Evolutionary conservation across 2,329 filamentous ascomycete genomes (phyloP).

Genomic region (Colletotrichum tofieldiae): DNA sequence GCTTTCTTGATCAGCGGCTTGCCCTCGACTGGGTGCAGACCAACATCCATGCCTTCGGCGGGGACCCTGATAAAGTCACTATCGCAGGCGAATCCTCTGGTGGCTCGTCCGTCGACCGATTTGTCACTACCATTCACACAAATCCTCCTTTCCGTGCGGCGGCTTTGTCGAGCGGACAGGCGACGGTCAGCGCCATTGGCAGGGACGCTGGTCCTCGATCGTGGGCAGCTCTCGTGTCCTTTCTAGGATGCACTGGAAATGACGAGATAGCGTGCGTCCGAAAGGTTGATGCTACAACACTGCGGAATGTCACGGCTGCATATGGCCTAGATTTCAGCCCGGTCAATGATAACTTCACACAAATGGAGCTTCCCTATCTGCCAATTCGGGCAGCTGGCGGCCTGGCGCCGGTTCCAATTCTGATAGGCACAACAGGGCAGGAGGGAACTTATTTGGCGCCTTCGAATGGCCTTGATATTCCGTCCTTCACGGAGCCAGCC

Average conservation of each 20-base stretch:
- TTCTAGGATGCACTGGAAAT: conserved; percentile 1
- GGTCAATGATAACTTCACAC: conserved; percentile 25
- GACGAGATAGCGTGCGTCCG: conserved; percentile 23
- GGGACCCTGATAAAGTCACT: conserved; percentile 73
- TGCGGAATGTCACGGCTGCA: not conserved
- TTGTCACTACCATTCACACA: conserved; percentile 15
- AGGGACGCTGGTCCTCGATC: conserved; percentile 17
- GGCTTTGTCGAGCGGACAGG: conserved; percentile 24
- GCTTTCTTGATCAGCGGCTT: conserved; percentile 70
- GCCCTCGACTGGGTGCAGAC: conserved; percentile 74
- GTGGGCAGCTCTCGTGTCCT: conserved; percentile 6
- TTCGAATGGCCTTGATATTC: conserved; percentile 10
- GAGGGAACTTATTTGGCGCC: conserved; percentile 19
- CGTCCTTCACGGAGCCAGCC: not conserved
- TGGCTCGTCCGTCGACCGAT: conserved; percentile 64
- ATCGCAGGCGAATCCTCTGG: conserved; percentile 73
- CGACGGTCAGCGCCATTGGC: conserved; percentile 18
- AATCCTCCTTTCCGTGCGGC: conserved; percentile 22
- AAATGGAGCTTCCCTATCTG: conserved; percentile 23
- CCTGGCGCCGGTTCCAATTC: conserved; percentile 3
- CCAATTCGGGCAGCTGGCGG: conserved; percentile 7
- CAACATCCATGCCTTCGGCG: conserved; percentile 75
- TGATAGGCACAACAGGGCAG: conserved; percentile 15
- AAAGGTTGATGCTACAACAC: not conserved
- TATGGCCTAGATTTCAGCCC: conserved; percentile 19